A percentile compares a stretch with the other conserved stretches of the same genome.
These are phyloP conservation scores for Yarrowia deformans DNA, from an alignment of 805 yeast genomes.

Conservation along the genomic window DNA sequence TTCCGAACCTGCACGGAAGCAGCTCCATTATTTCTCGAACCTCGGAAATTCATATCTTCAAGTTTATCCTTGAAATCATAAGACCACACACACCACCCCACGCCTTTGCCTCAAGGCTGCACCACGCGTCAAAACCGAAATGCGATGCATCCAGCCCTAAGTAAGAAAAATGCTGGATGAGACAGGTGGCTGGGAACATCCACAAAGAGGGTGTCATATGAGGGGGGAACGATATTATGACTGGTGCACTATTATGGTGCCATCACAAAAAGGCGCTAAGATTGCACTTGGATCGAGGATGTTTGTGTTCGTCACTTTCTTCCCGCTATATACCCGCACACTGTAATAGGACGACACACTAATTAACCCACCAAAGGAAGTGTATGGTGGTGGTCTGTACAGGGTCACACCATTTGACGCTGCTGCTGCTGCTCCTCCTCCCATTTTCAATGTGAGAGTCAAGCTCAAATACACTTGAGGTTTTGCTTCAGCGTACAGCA, in stretches of 20 bases:
- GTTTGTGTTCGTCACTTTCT: not conserved
- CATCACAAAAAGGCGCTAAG: conserved; percentile 3
- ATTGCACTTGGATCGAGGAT: conserved; percentile 4
- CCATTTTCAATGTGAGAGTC: not conserved
- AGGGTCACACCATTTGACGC: conserved; percentile 23
- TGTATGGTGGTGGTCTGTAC: not conserved
- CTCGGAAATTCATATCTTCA: conserved; percentile 4
- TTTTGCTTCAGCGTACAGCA: conserved; percentile 14
- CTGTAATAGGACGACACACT: not conserved
- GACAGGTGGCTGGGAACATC: not conserved
- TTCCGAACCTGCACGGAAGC: not conserved
- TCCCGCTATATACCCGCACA: not conserved
- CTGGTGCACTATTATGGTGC: conserved; percentile 6
- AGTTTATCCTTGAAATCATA: conserved; percentile 4
- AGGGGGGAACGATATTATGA: not conserved
- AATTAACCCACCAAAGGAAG: not conserved
- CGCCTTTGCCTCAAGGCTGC: conserved; percentile 18
- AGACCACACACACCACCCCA: not conserved
- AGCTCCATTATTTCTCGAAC: not conserved
- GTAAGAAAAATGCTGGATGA: not conserved
- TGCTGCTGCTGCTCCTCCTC: not conserved
- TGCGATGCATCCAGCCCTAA: conserved; percentile 25
- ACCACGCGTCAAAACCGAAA: conserved; percentile 12
- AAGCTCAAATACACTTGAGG: conserved; percentile 20
- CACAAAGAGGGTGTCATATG: not conserved